Evolutionary conservation across 177 flowering plant genomes (phyloP), one percentile per base, ranked within the genome.

Genomic region (Vitis hybrid): DNA sequence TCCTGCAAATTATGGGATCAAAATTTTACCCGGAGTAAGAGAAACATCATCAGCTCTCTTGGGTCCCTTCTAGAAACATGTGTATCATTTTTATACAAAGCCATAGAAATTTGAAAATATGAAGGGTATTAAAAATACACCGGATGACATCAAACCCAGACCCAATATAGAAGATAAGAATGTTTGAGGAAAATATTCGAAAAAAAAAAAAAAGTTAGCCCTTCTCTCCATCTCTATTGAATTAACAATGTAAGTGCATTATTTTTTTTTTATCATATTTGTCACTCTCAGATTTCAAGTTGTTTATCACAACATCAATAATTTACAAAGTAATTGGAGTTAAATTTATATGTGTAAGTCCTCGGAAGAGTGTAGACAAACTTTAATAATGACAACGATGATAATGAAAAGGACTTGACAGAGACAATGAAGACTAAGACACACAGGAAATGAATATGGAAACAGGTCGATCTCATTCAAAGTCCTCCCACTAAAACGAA

Each of bases 341-440:
- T 53, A 14, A 53, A 53, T 53, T 53, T 15, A n/a, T 53, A 14
- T 1, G 56, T 53, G 1, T 14, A 15, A 15, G 55, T 48, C 14
- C 45, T 51, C 50, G 50, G 71, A 69, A 57, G 48, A 22, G 65
- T 50, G 55, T 12, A 69, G 57, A 69, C 51, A 22, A 33, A 69
- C 14, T 60, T 69, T 60, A 58, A 69, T 10, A 22, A 26, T 15
- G 20, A 33, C 39, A 33, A 55, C 3, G 60, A 31, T 66, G 69
- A 68, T 13, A 58, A 5, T 55, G 56, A 53, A 15, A 53, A 5
- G 6, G 56, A 51, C n/a, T 39, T 39, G 45, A 39, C 45, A 39
- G 45, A 39, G 45, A 39, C 45, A 39, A 51, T 11, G 55, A 14
- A 51, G 55, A 14, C 4, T 51, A 53, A 16, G 56, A 53, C 56